A percentile compares a stretch with the other conserved stretches of the same genome.
Conservation (phyloP, 176 grass and related monocot genomes). For the Tillandsia leiboldiana region DNA sequence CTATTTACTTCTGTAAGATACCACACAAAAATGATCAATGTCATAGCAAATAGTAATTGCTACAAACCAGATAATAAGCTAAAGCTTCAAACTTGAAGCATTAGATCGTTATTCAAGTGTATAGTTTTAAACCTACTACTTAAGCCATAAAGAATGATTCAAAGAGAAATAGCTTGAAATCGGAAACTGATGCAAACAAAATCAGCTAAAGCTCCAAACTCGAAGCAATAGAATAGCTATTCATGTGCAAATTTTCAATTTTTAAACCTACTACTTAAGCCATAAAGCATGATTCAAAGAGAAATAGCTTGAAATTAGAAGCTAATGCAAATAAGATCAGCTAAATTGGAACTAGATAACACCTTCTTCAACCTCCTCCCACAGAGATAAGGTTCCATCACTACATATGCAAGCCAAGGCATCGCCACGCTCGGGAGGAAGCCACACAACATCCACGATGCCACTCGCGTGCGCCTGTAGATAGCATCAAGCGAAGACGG, state of each 20-base stretch:
- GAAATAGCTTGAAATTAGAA: conserved; percentile 3
- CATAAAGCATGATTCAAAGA: background rate
- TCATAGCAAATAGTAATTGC: too few relatives aligned
- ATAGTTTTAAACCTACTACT: background rate
- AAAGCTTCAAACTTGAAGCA: background rate
- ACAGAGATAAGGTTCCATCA: conserved; percentile 78
- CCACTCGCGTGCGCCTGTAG: conserved; percentile 51
- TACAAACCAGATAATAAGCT: background rate
- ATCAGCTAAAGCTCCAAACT: background rate
- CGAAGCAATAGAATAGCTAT: too few relatives aligned
- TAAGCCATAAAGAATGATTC: background rate
- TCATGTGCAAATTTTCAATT: background rate
- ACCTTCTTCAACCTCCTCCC: conserved; percentile 84
- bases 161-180: conserved; percentile 6
- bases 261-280: background rate
- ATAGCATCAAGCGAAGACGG: conserved; percentile 5
- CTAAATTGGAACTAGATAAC: conserved; percentile 7
- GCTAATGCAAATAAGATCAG: background rate
- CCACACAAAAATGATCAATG: too few relatives aligned
- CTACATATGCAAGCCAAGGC: conserved; percentile 74
- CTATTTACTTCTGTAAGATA: too few relatives aligned
- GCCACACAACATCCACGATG: conserved; percentile 51
- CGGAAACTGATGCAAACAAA: background rate
- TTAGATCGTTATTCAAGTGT: too few relatives aligned
- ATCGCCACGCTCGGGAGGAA: conserved; percentile 81